phyloP scores from a whole-genome alignment of 495 filamentous ascomycete genomes.

The Chlorociboria aeruginascens region DNA sequence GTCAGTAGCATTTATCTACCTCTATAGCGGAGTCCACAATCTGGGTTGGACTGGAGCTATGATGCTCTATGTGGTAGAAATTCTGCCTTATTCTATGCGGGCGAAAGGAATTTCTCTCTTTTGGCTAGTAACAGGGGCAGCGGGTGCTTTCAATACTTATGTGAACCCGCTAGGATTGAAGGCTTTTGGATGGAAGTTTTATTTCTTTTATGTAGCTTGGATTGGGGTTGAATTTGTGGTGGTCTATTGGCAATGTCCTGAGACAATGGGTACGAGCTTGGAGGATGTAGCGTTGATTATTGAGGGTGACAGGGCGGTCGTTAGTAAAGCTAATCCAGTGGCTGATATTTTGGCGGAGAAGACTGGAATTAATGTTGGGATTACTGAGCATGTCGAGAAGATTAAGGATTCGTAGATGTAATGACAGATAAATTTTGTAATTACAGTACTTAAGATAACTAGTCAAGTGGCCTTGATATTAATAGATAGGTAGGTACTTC shows the following conservation, averaged over 20 bases:
- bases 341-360: background rate
- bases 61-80: slow-evolving; percentile 19
- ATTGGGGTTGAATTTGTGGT: slow-evolving; percentile 27
- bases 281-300: slow-evolving; percentile 13
- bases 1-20: slow-evolving; percentile 9
- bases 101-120: slow-evolving; percentile 8
- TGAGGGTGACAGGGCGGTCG: slow-evolving; percentile 5
- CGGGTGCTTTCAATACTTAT: slow-evolving; percentile 7
- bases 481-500: no score
- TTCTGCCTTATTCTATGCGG: slow-evolving; percentile 12
- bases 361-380: background rate
- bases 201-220: slow-evolving; percentile 28
- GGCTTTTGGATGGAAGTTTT: slow-evolving; percentile 34
- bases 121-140: slow-evolving; percentile 21
- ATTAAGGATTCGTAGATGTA: background rate
- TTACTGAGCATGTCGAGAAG: background rate
- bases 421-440: background rate
- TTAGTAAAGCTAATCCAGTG: slow-evolving; percentile 1
- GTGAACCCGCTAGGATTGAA: slow-evolving; percentile 29
- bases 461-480: no score
- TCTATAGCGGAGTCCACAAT: slow-evolving; percentile 4
- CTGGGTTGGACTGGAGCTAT: slow-evolving; percentile 13
- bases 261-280: slow-evolving; percentile 11
- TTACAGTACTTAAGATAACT: background rate
- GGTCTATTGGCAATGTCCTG: slow-evolving; percentile 32